phyloP scores from a whole-genome alignment of 768 basidiomycete genomes.

The Coprinopsis marcescibilis region DNA sequence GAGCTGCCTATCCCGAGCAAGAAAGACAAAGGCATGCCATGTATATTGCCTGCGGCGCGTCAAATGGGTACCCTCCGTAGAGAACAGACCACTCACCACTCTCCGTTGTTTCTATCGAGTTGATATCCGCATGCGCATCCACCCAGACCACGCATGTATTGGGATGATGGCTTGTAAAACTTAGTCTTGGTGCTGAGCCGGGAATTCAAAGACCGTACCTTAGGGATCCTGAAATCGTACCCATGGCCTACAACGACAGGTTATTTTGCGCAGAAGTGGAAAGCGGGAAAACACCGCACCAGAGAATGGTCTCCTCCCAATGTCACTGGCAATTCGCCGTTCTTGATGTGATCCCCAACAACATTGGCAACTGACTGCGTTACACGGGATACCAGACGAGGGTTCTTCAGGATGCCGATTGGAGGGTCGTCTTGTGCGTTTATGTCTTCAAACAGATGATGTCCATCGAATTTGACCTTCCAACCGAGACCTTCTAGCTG shows the following conservation, averaged over 20 bases:
- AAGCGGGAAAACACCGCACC: constrained; percentile 36
- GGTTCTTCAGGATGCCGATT: constrained; percentile 88
- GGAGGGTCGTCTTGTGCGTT: constrained; percentile 62
- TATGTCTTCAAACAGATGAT: constrained; percentile 83
- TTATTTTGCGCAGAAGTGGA: not conserved
- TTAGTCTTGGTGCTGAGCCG: constrained; percentile 7
- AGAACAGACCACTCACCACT: constrained; percentile 43
- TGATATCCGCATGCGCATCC: constrained; percentile 97
- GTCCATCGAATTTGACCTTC: constrained; percentile 86
- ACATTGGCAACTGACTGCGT: constrained; percentile 70
- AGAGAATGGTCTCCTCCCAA: constrained; percentile 96
- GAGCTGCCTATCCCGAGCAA: constrained; percentile 54
- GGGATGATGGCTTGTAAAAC: constrained; percentile 58
- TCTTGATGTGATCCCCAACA: constrained; percentile 70
- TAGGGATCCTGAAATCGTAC: constrained; percentile 88
- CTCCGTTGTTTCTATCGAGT: constrained; percentile 77
- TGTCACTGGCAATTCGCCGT: constrained; percentile 82
- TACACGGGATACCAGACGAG: constrained; percentile 79
- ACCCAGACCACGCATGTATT: constrained; percentile 92
- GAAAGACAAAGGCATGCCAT: constrained; percentile 98
- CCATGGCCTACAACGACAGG: constrained; percentile 61
- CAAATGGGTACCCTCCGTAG: constrained; percentile 7
- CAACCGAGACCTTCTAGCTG: constrained; percentile 80
- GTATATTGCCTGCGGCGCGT: constrained; percentile 69
- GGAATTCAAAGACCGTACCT: constrained; percentile 36